phyloP scores from a whole-genome alignment of 1,139 yeast species.

The Pichia norvegensis region DNA sequence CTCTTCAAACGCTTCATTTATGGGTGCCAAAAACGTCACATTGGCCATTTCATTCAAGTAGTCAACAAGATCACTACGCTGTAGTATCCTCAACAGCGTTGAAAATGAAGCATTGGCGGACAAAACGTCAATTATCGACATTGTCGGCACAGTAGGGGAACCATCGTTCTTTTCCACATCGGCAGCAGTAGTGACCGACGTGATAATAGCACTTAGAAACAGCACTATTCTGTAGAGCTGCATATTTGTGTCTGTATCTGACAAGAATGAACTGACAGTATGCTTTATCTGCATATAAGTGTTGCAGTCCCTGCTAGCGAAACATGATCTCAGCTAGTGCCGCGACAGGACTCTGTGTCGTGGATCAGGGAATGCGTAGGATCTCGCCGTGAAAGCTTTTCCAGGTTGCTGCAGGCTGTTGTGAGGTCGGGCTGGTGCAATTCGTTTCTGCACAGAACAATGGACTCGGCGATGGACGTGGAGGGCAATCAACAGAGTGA shows the following conservation, averaged over 20 bases:
- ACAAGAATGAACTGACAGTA: no score
- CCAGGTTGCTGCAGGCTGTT: neutral
- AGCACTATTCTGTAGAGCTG: neutral
- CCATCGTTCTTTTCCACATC: neutral
- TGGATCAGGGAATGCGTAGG: no score
- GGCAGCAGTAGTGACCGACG: no score
- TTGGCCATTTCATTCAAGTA: constrained; percentile 55
- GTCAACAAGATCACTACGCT: constrained; percentile 62
- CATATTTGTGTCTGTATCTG: neutral
- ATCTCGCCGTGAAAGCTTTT: neutral
- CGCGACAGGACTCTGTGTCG: no score
- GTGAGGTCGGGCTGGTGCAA: neutral
- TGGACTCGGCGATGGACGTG: neutral
- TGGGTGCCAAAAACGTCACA: constrained; percentile 77
- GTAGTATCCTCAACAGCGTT: constrained; percentile 56
- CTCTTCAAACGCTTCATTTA: constrained; percentile 63
- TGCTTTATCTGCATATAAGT: no score
- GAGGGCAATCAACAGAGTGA: neutral
- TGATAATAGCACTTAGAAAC: neutral
- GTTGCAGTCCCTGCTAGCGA: no score
- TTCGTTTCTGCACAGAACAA: neutral
- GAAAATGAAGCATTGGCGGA: constrained; percentile 72
- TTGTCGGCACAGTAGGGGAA: constrained; percentile 27
- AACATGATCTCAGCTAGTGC: no score
- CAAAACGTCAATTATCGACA: constrained; percentile 67